These are phyloP conservation scores for Peziza echinospora DNA, from an alignment of 495 filamentous ascomycete species.

Conservation along the genomic window DNA sequence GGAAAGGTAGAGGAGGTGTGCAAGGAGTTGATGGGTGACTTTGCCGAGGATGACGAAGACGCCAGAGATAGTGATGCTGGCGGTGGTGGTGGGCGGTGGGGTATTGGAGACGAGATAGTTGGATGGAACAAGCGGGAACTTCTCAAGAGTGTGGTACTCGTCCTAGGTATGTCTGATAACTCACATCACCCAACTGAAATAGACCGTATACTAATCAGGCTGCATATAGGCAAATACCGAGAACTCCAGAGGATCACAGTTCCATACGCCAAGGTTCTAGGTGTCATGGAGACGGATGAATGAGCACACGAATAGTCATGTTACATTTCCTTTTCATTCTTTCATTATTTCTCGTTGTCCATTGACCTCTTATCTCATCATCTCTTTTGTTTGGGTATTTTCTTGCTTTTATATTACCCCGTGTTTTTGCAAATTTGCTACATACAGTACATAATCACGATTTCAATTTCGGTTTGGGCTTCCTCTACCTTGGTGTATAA, in stretches of 20 bases:
- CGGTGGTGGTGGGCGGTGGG: slow-evolving; percentile 30
- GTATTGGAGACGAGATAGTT: slow-evolving; percentile 46
- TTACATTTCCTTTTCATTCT: too few relatives aligned
- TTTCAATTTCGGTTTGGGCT: too few relatives aligned
- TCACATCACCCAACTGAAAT: background rate
- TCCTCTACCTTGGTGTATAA: too few relatives aligned
- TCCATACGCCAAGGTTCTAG: slow-evolving; percentile 64
- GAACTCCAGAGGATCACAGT: slow-evolving; percentile 78
- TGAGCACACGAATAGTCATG: too few relatives aligned
- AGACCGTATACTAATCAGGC: slow-evolving; percentile 17
- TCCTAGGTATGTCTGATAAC: slow-evolving; percentile 49
- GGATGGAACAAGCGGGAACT: slow-evolving; percentile 75
- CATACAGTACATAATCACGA: too few relatives aligned
- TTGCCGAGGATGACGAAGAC: slow-evolving; percentile 29
- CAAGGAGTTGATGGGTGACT: slow-evolving; percentile 47
- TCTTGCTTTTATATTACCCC: too few relatives aligned
- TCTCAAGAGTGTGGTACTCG: slow-evolving; percentile 69
- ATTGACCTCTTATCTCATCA: too few relatives aligned
- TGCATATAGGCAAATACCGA: slow-evolving; percentile 60
- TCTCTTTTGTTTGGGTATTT: too few relatives aligned
- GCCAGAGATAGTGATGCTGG: slow-evolving; percentile 21
- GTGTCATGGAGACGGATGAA: slow-evolving; percentile 28
- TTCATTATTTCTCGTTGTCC: too few relatives aligned
- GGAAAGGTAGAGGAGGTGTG: slow-evolving; percentile 82
- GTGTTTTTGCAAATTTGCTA: too few relatives aligned